These are phyloP conservation scores for Naganishia antarctica DNA, from an alignment of 768 basidiomycete species.

Conservation along the genomic window DNA sequence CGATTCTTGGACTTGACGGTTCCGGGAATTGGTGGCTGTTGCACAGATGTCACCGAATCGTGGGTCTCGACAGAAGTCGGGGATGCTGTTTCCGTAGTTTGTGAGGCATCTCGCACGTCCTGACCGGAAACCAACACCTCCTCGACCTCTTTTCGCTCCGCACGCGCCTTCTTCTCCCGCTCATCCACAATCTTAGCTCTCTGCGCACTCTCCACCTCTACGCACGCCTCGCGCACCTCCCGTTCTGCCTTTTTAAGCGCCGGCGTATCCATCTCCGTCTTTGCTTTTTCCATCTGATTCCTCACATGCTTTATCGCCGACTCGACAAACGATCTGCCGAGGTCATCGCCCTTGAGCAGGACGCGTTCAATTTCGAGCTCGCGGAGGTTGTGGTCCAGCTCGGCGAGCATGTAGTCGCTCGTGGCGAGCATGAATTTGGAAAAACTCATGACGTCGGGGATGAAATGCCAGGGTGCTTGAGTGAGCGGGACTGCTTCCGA, in stretches of 20 bases:
- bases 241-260: slow-evolving; percentile 63
- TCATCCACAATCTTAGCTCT: slow-evolving; percentile 46
- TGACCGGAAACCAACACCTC: neutral
- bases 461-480: slow-evolving; percentile 78
- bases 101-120: neutral
- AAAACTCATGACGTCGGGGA: slow-evolving; percentile 81
- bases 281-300: slow-evolving; percentile 73
- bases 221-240: slow-evolving; percentile 52
- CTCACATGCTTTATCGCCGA: slow-evolving; percentile 69
- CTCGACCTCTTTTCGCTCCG: neutral
- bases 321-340: slow-evolving; percentile 74
- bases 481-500: slow-evolving; percentile 79
- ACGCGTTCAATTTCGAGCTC: slow-evolving; percentile 67
- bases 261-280: slow-evolving; percentile 63
- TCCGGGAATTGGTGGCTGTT: slow-evolving; percentile 11
- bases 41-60: neutral
- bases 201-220: slow-evolving; percentile 55
- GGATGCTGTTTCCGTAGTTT: neutral
- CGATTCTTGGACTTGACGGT: slow-evolving; percentile 21
- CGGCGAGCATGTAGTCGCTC: slow-evolving; percentile 70
- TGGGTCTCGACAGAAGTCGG: neutral
- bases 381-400: slow-evolving; percentile 67
- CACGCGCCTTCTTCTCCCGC: neutral
- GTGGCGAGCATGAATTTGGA: slow-evolving; percentile 96
- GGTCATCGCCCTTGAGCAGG: slow-evolving; percentile 64